These are phyloP conservation scores for Gymnopilus junonius DNA, from an alignment of 768 basidiomycete genomes.

Conservation along the genomic window DNA sequence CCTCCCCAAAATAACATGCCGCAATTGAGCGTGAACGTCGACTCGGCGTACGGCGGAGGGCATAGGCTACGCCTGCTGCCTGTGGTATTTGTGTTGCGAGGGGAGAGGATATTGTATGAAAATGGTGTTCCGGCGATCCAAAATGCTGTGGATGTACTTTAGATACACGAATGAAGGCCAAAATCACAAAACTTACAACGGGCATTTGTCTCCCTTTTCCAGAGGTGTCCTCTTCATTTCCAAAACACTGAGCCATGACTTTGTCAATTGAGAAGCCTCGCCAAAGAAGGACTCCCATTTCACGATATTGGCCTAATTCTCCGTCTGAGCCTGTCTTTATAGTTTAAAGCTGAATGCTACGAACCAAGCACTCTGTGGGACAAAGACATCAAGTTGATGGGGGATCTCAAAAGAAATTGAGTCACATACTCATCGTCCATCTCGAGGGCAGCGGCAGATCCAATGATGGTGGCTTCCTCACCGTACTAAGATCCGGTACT, in stretches of 20 bases:
- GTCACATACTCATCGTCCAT: slow-evolving; percentile 78
- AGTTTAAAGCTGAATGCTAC: slow-evolving; percentile 19
- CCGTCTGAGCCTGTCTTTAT: slow-evolving; percentile 5
- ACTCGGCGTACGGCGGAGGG: slow-evolving; percentile 76
- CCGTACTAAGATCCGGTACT: slow-evolving; percentile 60
- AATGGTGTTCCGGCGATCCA: slow-evolving; percentile 82
- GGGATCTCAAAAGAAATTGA: background rate
- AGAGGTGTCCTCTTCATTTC: slow-evolving; percentile 77
- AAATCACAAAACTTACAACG: slow-evolving; percentile 58
- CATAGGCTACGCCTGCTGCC: slow-evolving; percentile 92
- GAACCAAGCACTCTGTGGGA: slow-evolving; percentile 69
- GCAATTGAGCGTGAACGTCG: slow-evolving; percentile 77
- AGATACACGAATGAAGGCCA: background rate
- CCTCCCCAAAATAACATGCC: slow-evolving; percentile 92
- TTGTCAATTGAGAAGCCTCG: slow-evolving; percentile 78
- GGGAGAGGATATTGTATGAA: slow-evolving; percentile 93
- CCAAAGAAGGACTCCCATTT: slow-evolving; percentile 91
- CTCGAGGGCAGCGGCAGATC: slow-evolving; percentile 85
- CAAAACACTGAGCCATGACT: slow-evolving; percentile 93
- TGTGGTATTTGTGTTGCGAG: slow-evolving; percentile 95
- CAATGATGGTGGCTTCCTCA: slow-evolving; percentile 90
- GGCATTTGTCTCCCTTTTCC: slow-evolving; percentile 95
- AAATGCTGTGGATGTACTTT: slow-evolving; percentile 63
- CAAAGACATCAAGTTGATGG: background rate
- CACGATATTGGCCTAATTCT: slow-evolving; percentile 82